Conservation (phyloP, 2,329 filamentous ascomycete species). For the Aureobasidium melanogenum region DNA sequence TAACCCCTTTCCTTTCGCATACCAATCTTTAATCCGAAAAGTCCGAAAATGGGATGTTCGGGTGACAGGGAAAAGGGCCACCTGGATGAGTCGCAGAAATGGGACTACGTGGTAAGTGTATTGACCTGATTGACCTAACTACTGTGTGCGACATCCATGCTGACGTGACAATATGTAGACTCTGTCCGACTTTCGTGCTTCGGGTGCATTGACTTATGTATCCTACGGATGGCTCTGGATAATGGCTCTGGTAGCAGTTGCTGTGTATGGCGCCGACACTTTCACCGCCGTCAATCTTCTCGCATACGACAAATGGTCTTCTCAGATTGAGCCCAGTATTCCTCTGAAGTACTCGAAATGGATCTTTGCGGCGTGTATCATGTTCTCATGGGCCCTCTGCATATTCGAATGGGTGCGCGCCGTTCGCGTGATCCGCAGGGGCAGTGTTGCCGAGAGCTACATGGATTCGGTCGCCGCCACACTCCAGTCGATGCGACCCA, state of each 20-base stretch:
- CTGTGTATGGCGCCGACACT: constrained; percentile 81
- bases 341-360: constrained; percentile 74
- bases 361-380: constrained; percentile 91
- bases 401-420: constrained; percentile 73
- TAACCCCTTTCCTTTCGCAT: not conserved
- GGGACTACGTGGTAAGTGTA: constrained; percentile 75
- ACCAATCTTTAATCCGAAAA: not conserved
- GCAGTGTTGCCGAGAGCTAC: constrained; percentile 84
- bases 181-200: constrained; percentile 70
- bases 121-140: not conserved
- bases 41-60: constrained; percentile 26
- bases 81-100: constrained; percentile 49
- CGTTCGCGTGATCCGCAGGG: constrained; percentile 68
- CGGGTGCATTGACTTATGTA: constrained; percentile 64
- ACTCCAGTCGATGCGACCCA: constrained; percentile 70
- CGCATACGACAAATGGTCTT: constrained; percentile 81
- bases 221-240: constrained; percentile 83
- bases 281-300: constrained; percentile 91
- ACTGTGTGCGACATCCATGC: constrained; percentile 3
- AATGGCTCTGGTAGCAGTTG: constrained; percentile 66
- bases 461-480: constrained; percentile 79
- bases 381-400: constrained; percentile 78
- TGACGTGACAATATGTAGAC: constrained; percentile 27
- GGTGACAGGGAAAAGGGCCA: constrained; percentile 28
- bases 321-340: constrained; percentile 69